Conservation (phyloP, 225 moss, liverwort and hornwort genomes). For the Pseudoscleropodium purum region DNA sequence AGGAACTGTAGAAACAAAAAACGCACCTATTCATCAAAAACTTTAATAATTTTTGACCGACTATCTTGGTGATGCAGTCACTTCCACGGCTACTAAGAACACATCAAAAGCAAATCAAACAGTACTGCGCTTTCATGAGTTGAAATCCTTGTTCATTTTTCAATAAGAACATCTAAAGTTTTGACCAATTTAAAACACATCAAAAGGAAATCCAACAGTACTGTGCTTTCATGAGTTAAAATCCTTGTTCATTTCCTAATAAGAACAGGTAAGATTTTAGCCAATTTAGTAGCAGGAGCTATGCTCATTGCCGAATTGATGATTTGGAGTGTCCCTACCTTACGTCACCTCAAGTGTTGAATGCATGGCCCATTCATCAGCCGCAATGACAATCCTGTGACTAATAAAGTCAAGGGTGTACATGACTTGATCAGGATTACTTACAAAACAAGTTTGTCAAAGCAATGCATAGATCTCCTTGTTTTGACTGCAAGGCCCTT, state of each 20-base stretch:
- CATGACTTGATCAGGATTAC: neutral
- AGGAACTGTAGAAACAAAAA: neutral
- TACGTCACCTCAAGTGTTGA: neutral
- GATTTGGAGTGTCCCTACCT: neutral
- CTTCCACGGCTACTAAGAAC: neutral
- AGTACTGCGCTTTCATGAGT: neutral
- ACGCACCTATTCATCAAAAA: neutral
- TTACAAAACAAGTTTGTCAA: neutral
- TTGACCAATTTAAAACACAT: neutral
- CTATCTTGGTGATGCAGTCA: neutral
- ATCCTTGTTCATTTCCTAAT: neutral
- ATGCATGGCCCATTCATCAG: neutral
- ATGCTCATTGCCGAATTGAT: neutral
- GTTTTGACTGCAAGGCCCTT: neutral
- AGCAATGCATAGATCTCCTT: neutral
- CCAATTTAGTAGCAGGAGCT: neutral
- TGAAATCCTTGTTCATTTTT: neutral
- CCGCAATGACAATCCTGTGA: neutral
- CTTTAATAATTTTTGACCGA: neutral
- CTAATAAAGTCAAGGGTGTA: neutral
- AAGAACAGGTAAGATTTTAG: neutral
- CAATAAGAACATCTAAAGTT: too few relatives aligned
- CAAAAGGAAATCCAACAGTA: neutral
- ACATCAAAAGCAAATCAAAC: neutral
- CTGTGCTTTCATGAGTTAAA: neutral